Conservation (phyloP, 305 asterid species). For the Petunia hybrid region DNA sequence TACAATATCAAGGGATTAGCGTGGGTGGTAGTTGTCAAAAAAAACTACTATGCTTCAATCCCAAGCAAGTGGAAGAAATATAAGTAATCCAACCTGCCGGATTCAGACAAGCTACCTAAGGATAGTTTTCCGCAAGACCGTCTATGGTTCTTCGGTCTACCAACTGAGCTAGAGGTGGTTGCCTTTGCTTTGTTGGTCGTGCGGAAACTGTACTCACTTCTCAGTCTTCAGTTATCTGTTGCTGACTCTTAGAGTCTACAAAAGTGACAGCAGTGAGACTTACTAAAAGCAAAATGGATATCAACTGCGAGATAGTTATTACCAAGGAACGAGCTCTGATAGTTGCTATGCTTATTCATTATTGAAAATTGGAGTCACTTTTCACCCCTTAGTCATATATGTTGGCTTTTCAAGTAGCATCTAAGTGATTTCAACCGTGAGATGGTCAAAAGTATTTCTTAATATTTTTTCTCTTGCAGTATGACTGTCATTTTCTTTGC, state of each 20-base stretch:
- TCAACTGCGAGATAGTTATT: neutral
- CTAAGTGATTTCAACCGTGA: neutral
- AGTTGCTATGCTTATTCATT: neutral
- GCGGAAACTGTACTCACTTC: neutral
- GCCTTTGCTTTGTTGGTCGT: constrained; percentile 25
- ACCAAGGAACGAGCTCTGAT: neutral
- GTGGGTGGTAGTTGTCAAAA: neutral
- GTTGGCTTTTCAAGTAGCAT: neutral
- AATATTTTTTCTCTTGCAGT: constrained; percentile 56
- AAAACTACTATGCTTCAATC: too few species aligned
- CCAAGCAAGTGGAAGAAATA: too few species aligned
- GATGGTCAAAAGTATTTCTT: constrained; percentile 16
- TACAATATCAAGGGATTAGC: neutral
- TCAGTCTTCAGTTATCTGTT: constrained; percentile 17
- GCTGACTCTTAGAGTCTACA: constrained; percentile 14
- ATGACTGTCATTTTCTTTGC: constrained; percentile 87
- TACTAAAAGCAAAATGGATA: neutral
- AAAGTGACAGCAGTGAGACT: neutral
- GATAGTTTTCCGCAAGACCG: too few species aligned
- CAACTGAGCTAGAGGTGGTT: neutral
- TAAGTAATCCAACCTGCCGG: too few species aligned
- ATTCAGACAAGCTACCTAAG: too few species aligned
- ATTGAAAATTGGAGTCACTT: neutral
- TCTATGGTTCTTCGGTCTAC: too few species aligned
- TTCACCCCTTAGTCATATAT: neutral